Evolutionary conservation across 2,329 filamentous ascomycete genomes (phyloP).

Genomic region (Coniosporium tulheliwenetii): DNA sequence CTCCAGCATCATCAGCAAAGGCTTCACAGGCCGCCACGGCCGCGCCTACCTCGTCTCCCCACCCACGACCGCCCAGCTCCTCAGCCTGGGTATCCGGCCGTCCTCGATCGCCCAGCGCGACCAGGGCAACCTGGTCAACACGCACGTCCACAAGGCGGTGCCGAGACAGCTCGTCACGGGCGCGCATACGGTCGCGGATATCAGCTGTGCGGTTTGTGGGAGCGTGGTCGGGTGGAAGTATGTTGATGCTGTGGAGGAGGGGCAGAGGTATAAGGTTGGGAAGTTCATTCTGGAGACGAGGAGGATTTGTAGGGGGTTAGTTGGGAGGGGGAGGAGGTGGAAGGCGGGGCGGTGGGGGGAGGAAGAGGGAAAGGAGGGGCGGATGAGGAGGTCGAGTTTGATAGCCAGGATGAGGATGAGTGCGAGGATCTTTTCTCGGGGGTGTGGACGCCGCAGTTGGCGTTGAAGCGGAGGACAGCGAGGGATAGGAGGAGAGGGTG

Average conservation of each 20-base stretch:
- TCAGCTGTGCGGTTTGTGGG: conserved; percentile 40
- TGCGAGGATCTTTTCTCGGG: conserved; percentile 50
- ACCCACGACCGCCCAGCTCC: conserved; percentile 15
- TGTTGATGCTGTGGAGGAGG: conserved; percentile 43
- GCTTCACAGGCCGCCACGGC: conserved; percentile 49
- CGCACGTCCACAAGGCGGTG: conserved; percentile 38
- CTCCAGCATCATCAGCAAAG: conserved; percentile 46
- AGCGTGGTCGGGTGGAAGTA: conserved; percentile 50
- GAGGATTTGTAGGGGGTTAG: conserved; percentile 31
- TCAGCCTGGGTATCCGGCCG: conserved; percentile 4
- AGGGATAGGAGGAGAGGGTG: conserved; percentile 10
- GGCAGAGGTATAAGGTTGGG: conserved; percentile 49
- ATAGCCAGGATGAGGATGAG: conserved; percentile 51
- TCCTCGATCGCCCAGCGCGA: conserved; percentile 7
- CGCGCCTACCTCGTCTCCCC: conserved; percentile 47
- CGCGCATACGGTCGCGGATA: conserved; percentile 45
- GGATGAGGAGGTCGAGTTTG: conserved; percentile 36
- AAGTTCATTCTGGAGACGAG: conserved; percentile 51
- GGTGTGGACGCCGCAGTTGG: conserved; percentile 41
- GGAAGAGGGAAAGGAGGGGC: background rate
- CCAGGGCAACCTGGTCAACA: conserved; percentile 38
- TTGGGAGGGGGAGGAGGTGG: conserved; percentile 30
- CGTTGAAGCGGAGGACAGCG: conserved; percentile 25
- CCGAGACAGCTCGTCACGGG: conserved; percentile 46
- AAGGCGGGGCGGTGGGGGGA: conserved; percentile 2